Conservation (phyloP, 768 basidiomycete species). For the Melanogaster broomeanus region DNA sequence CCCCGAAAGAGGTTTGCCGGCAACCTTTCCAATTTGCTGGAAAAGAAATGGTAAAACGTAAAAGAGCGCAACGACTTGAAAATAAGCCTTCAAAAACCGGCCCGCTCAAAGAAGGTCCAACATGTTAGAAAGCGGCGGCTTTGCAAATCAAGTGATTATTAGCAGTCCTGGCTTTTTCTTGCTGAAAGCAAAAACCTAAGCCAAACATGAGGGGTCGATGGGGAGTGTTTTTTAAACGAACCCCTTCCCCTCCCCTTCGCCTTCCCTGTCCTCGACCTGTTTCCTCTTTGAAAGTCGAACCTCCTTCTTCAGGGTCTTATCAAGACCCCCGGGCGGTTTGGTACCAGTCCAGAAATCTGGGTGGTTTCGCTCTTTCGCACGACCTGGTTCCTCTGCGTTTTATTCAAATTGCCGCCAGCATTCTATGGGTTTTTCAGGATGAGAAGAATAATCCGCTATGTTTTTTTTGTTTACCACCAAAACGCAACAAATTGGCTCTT, state of each 20-base stretch:
- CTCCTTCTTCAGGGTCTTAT: conserved; percentile 13
- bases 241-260: conserved; percentile 19
- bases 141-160: too few relatives aligned
- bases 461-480: background rate
- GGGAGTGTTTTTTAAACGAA: background rate
- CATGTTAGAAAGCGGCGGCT: conserved; percentile 55
- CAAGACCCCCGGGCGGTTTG: conserved; percentile 14
- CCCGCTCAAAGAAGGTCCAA: conserved; percentile 59
- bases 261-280: conserved; percentile 25
- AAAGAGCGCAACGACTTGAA: conserved; percentile 69
- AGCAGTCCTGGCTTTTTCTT: background rate
- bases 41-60: conserved; percentile 53
- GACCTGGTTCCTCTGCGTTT: background rate
- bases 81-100: conserved; percentile 64
- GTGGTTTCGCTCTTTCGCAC: conserved; percentile 7
- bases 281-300: conserved; percentile 10
- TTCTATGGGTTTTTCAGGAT: conserved; percentile 11
- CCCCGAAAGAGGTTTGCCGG: conserved; percentile 52
- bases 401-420: background rate
- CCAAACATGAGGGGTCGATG: conserved; percentile 1
- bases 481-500: conserved; percentile 16
- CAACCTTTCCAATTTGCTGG: conserved; percentile 59
- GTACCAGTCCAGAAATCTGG: conserved; percentile 17
- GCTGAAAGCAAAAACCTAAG: too few relatives aligned
- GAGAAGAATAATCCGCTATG: background rate